Base-by-base conservation (phyloP, 1,284 basidiomycete species). In the Prillingera fragicola region DNA sequence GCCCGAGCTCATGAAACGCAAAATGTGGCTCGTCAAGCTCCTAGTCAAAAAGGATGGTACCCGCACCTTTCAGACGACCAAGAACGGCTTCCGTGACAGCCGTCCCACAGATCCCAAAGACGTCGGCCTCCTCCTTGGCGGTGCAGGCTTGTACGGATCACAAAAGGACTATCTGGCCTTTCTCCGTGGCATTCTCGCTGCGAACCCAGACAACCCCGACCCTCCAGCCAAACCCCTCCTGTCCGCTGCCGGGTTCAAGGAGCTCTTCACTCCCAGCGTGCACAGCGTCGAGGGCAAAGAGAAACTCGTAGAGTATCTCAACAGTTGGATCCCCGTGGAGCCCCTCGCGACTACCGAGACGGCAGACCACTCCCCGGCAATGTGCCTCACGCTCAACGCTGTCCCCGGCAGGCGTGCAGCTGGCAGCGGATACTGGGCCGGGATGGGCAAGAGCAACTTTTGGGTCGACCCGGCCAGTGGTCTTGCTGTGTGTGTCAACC, bases 111-210 rank as follows among this genome's bases (percentile, higher is more conserved):
- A n/a, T n/a, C 45, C 45, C 5, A 33, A 33, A 18, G 45, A 47
- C 25, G 29, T 41, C 19, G 25, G 25, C n/a, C 19, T 56, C 8
- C 46, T 55, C n/a, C 32, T 47, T 9, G 65, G 65, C 15, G 65
- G 63, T 9, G 65, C 44, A 4, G 65, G 64, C 12, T 40, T 68
- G 14, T 57, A 54, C 38, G 64, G 64, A 6, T 62, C 57, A 0
- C 38, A 48, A 9, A 54, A 46, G 39, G 64, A 68, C 40, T 66
- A 62, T 35, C 54, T 66, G 18, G 34, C 41, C 0, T 51, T 65
- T 38, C 46, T 65, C 9, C 55, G 55, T 21, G 47, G 36, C 25
- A 33, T 68, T 25, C 54, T 68, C 12, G 43, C 43, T 54, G 44
- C 19, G 31, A 44, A 33, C 6, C 41, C 9, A 48, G 48, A n/a